A percentile compares a stretch with the other conserved stretches of the same genome.
Conservation (phyloP, 345 rosid species). For the Moricandia moricandioides region DNA sequence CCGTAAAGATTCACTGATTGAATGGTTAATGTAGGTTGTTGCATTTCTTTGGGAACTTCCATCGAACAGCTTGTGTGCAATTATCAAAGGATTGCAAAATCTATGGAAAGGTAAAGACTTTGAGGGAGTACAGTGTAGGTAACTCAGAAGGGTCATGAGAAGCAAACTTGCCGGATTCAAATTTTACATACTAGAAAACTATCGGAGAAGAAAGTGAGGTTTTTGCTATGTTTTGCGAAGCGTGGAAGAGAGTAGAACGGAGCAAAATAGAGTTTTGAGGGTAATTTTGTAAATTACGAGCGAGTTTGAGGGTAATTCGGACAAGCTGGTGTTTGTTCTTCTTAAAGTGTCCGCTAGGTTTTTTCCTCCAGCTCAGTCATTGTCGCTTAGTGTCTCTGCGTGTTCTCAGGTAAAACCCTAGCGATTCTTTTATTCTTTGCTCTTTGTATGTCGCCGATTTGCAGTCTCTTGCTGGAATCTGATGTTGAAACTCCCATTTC, state of each 20-base stretch:
- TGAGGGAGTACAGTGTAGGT: conserved; percentile 19
- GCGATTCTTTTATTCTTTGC: conserved; percentile 7
- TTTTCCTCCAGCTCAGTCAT: conserved; percentile 16
- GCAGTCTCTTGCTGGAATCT: conserved; percentile 2
- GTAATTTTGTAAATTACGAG: conserved; percentile 22
- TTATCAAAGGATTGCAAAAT: conserved; percentile 8
- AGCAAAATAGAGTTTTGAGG: conserved; percentile 6
- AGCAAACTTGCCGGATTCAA: conserved; percentile 1
- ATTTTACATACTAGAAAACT: neutral
- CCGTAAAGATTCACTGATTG: conserved; percentile 43
- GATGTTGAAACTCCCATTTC: neutral
- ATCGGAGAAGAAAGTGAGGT: conserved; percentile 5
- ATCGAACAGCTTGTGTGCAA: conserved; percentile 39
- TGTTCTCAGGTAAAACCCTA: conserved; percentile 38
- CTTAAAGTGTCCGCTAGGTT: conserved; percentile 38
- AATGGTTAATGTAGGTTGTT: conserved; percentile 35
- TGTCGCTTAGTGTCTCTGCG: conserved; percentile 17
- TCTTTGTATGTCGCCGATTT: conserved; percentile 13
- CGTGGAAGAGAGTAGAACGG: neutral
- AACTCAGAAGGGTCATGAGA: conserved; percentile 35
- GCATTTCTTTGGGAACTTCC: conserved; percentile 35
- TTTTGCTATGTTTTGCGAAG: neutral
- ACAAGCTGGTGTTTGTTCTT: conserved; percentile 27
- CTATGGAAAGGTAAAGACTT: conserved; percentile 5
- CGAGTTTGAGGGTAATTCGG: conserved; percentile 27